A percentile compares a stretch with the other conserved stretches of the same genome.
These are phyloP conservation scores for Apophysomyces ossiformis DNA, from an alignment of 371 early-diverging fungal species.

Conservation along the genomic window DNA sequence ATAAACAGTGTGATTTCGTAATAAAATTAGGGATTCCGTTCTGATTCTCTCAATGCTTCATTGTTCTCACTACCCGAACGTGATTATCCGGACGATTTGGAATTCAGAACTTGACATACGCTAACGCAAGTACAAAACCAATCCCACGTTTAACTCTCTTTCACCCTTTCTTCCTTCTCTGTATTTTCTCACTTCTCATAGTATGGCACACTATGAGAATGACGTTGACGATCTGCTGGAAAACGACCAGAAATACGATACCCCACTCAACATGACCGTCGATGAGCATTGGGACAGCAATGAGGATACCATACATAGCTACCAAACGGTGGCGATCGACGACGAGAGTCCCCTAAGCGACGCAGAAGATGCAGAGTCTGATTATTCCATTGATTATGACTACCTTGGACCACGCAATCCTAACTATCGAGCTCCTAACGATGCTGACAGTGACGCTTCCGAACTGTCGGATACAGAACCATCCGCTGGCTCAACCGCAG, in stretches of 20 bases:
- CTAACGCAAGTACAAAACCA: background rate
- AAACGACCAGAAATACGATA: slow-evolving; percentile 15
- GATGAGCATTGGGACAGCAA: slow-evolving; percentile 9
- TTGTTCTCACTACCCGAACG: slow-evolving; percentile 6
- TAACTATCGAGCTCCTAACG: slow-evolving; percentile 39
- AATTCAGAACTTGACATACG: slow-evolving; percentile 28
- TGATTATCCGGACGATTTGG: slow-evolving; percentile 29
- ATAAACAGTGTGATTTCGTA: slow-evolving; percentile 1
- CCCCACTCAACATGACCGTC: slow-evolving; percentile 17
- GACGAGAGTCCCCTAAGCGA: slow-evolving; percentile 18
- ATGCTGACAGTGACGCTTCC: slow-evolving; percentile 47
- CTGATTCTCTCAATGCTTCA: slow-evolving; percentile 10
- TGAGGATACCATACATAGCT: background rate
- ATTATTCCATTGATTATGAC: slow-evolving; percentile 54
- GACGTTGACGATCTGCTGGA: slow-evolving; percentile 18
- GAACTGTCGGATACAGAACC: slow-evolving; percentile 34
- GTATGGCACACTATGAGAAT: slow-evolving; percentile 28
- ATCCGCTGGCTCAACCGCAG: slow-evolving; percentile 16
- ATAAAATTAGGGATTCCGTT: slow-evolving; percentile 9
- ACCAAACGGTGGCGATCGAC: slow-evolving; percentile 4
- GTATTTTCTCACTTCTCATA: slow-evolving; percentile 1
- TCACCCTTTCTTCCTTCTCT: slow-evolving; percentile 14
- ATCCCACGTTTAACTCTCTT: slow-evolving; percentile 15
- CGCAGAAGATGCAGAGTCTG: slow-evolving; percentile 30
- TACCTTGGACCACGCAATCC: slow-evolving; percentile 49